These are phyloP conservation scores for Lophiotrema nucula DNA, from an alignment of 495 filamentous ascomycete genomes.

Conservation along the genomic window DNA sequence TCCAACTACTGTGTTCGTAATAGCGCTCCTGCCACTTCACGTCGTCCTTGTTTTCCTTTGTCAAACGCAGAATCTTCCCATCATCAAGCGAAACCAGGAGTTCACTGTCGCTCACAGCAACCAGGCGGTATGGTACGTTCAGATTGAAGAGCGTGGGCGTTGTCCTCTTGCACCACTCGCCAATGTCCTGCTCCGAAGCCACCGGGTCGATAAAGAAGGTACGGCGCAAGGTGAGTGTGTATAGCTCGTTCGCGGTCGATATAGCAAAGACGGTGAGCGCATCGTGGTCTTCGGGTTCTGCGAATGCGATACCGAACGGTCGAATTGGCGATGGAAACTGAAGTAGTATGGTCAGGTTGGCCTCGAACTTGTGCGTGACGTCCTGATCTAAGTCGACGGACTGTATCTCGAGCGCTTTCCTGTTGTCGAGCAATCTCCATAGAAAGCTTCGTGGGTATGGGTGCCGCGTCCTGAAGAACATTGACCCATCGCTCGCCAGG, in stretches of 20 bases:
- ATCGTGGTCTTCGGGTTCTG: constrained; percentile 76
- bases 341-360: constrained; percentile 69
- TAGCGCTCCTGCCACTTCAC: constrained; percentile 73
- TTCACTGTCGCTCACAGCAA: constrained; percentile 67
- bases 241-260: constrained; percentile 72
- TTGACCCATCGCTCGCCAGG: constrained; percentile 74
- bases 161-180: constrained; percentile 74
- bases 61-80: constrained; percentile 74
- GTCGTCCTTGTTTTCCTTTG: constrained; percentile 63
- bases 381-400: constrained; percentile 77
- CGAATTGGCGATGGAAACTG: constrained; percentile 70
- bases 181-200: constrained; percentile 66
- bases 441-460: constrained; percentile 78
- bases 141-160: constrained; percentile 69
- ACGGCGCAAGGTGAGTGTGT: constrained; percentile 73
- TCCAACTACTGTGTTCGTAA: constrained; percentile 78
- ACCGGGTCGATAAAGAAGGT: constrained; percentile 71
- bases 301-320: constrained; percentile 72
- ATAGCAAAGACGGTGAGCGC: constrained; percentile 75
- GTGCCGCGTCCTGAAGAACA: constrained; percentile 77
- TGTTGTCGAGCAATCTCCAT: constrained; percentile 83
- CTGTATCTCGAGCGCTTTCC: constrained; percentile 77
- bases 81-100: constrained; percentile 79
- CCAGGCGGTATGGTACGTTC: constrained; percentile 72
- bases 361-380: constrained; percentile 61